Percentiles rank a stretch among this genome's conserved stretches.
Conservation (phyloP, 805 yeast species). For the Kodamaea nitidulidarum region DNA sequence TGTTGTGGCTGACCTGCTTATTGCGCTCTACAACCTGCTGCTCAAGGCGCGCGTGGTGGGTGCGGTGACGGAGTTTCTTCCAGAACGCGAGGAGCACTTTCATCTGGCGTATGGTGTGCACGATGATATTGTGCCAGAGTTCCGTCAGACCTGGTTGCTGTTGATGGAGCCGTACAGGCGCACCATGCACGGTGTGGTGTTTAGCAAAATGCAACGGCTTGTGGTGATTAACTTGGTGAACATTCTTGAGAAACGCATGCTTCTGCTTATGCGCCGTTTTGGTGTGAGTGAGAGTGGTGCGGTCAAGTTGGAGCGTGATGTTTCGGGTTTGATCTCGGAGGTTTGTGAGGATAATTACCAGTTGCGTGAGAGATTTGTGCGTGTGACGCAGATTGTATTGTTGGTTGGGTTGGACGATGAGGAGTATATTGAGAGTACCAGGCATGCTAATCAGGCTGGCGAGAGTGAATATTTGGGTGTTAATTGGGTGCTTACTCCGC, state of each 20-base stretch:
- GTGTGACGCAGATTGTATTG: slow-evolving; percentile 81
- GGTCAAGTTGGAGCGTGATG: slow-evolving; percentile 75
- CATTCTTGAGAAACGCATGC: slow-evolving; percentile 60
- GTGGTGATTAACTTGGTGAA: slow-evolving; percentile 54
- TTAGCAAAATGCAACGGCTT: slow-evolving; percentile 42
- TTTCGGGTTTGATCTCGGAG: slow-evolving; percentile 68
- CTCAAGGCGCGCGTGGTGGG: slow-evolving; percentile 42
- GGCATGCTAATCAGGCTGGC: slow-evolving; percentile 18
- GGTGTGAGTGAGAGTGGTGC: slow-evolving; percentile 78
- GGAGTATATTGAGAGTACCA: slow-evolving; percentile 37
- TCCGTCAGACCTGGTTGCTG: slow-evolving; percentile 61
- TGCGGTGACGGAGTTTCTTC: slow-evolving; percentile 42
- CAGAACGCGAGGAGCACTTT: slow-evolving; percentile 19
- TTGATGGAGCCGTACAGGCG: slow-evolving; percentile 63
- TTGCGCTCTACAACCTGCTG: slow-evolving; percentile 46
- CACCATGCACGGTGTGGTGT: slow-evolving; percentile 51
- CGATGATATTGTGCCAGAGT: slow-evolving; percentile 37
- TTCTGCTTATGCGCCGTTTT: slow-evolving; percentile 56
- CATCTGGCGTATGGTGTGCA: slow-evolving; percentile 7
- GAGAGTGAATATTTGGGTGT: slow-evolving; percentile 30
- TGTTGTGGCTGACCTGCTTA: slow-evolving; percentile 33
- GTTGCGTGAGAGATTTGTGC: slow-evolving; percentile 70
- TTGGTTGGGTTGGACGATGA: slow-evolving; percentile 77
- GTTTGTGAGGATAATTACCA: slow-evolving; percentile 69
- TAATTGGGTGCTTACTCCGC: slow-evolving; percentile 74